phyloP scores from a whole-genome alignment of 345 rosid genomes.

The Lumnitzera racemosa region DNA sequence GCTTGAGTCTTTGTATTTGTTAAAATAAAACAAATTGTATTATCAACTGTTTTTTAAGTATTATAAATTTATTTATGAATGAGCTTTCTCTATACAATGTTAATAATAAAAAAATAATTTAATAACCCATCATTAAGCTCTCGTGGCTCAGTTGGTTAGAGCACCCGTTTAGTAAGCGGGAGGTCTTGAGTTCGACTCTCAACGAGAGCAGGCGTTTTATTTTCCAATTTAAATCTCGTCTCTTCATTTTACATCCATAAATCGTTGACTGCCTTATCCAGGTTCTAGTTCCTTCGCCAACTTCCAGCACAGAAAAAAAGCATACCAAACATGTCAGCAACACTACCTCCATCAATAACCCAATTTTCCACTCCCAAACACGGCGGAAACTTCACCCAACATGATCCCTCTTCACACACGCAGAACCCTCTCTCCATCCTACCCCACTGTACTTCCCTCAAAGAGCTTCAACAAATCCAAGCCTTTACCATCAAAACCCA shows the following conservation, averaged over 20 bases:
- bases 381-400: neutral
- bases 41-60: no score
- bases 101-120: no score
- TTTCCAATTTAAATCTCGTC: no score
- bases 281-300: no score
- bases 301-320: no score
- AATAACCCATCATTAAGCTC: slow-evolving; percentile 19
- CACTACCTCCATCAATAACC: neutral
- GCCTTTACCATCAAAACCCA: slow-evolving; percentile 56
- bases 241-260: no score
- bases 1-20: no score
- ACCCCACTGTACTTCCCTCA: slow-evolving; percentile 41
- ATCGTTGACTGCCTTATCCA: no score
- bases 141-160: slow-evolving; percentile 97
- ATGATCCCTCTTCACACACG: neutral
- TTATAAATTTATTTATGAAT: no score
- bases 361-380: neutral
- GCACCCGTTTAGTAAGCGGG: slow-evolving; percentile 95
- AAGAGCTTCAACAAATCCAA: slow-evolving; percentile 65
- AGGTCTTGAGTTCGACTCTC: slow-evolving; percentile 93
- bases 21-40: no score
- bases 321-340: no score
- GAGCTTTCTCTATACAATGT: no score
- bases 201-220: slow-evolving; percentile 40
- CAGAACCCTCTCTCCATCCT: slow-evolving; percentile 31